Evolutionary conservation across 2,329 filamentous ascomycete species (phyloP), one percentile per base, ranked within the genome.

Genomic region (Keithomyces neogunnii): DNA sequence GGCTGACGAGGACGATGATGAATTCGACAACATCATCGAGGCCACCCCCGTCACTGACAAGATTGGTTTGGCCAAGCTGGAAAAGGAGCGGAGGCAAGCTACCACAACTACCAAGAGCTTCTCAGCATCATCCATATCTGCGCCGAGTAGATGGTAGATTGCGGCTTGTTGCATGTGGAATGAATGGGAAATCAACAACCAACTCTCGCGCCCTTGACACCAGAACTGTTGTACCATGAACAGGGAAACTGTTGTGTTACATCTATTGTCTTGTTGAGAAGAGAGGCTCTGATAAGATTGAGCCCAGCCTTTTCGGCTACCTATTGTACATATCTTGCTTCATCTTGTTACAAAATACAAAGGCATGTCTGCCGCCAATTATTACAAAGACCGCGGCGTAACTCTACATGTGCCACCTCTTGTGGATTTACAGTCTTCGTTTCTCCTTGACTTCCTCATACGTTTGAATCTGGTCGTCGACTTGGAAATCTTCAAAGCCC

Each of bases 21-120:
- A 89, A 47, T 96, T 97, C 63, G 92, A 97, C 63, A 86, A 86
- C 58, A 95, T 99, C 67, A 95, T 96, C 63, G 83, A 91, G 59
- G 92, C 93, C 0, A 92, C 89, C 3, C 89, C 89, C 0, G 82
- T 95, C 19, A 96, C 91, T 0, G 92, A 96, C 65, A 81, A 86
- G 50, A 88, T 87, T 10, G 92, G 92, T 0, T 61, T 83, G 51
- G 66, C 69, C 2, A 79, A 71, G 65, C 65, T 83, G 42, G 77
- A 82, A 54, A 81, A 76, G 66, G 78, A 82, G 59, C 70, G 77
- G 39, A 67, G 72, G 5, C 69, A 68, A 51, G 72, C 72, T 2
- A 71, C 72, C 5, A 66, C 73, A 31, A 75, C 74, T 4, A 78
- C 69, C 13, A 71, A 69, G 55, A 77, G 76, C 0, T 81, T 80